Conservation (phyloP, 2,329 filamentous ascomycete species). For the Aspergillus aculeatus region DNA sequence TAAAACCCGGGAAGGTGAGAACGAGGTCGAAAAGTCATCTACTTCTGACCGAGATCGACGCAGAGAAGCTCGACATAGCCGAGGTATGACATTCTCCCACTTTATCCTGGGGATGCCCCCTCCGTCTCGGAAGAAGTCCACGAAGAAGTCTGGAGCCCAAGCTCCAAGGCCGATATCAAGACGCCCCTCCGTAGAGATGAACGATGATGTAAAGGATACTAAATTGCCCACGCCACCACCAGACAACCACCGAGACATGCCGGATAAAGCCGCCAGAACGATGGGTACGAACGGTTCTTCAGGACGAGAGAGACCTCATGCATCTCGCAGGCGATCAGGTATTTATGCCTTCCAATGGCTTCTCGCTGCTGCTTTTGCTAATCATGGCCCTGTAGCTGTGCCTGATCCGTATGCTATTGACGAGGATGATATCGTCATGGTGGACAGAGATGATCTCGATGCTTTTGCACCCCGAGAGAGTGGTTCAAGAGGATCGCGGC, state of each 20-base stretch:
- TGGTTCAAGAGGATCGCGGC: constrained; percentile 33
- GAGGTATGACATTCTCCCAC: constrained; percentile 58
- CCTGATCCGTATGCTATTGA: constrained; percentile 63
- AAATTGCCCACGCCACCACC: constrained; percentile 71
- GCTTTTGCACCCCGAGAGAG: constrained; percentile 25
- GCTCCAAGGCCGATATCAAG: constrained; percentile 59
- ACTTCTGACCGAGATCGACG: constrained; percentile 66
- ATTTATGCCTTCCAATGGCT: not conserved
- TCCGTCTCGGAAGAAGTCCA: constrained; percentile 62
- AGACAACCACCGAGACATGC: constrained; percentile 64
- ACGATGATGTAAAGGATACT: constrained; percentile 58
- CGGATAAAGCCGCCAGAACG: constrained; percentile 75
- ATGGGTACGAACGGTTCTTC: constrained; percentile 60
- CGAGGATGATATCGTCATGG: constrained; percentile 63
- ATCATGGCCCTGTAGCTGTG: constrained; percentile 22
- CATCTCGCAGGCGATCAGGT: constrained; percentile 52
- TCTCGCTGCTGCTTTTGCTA: constrained; percentile 1
- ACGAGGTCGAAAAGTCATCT: constrained; percentile 63
- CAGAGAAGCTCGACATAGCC: constrained; percentile 55
- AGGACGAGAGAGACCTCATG: constrained; percentile 46
- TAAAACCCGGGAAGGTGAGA: constrained; percentile 60
- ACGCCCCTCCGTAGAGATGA: constrained; percentile 66
- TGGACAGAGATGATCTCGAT: constrained; percentile 49
- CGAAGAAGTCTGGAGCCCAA: constrained; percentile 59
- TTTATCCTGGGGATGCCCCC: constrained; percentile 67